Evolutionary conservation across 78 protist genomes (phyloP).

Genomic region (Tieghemostelium lacteum): DNA sequence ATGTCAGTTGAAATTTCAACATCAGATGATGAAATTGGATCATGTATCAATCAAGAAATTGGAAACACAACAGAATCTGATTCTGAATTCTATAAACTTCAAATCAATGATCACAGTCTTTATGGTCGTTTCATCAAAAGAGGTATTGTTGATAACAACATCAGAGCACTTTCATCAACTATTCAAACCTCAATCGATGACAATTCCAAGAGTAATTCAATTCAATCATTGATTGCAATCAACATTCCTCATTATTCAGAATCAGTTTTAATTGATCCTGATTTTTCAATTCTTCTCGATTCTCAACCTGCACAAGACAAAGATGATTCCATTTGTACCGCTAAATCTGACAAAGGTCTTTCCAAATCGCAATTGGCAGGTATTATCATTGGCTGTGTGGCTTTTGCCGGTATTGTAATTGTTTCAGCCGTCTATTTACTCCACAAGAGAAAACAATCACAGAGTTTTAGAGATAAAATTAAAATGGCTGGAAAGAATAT

Average conservation of each 20-base stretch:
- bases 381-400: neutral
- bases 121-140: conserved; percentile 18
- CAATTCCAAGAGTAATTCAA: neutral
- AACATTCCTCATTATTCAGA: neutral
- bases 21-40: neutral
- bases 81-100: conserved; percentile 9
- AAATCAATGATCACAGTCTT: conserved; percentile 12
- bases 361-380: conserved; percentile 1
- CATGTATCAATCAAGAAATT: neutral
- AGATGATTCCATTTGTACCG: neutral
- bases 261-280: conserved; percentile 22
- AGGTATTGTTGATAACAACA: conserved; percentile 10
- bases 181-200: neutral
- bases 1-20: conserved; percentile 27
- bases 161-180: neutral
- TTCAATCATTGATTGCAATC: conserved; percentile 22
- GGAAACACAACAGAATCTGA: neutral
- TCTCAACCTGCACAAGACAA: neutral
- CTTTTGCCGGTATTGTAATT: neutral
- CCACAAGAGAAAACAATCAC: neutral
- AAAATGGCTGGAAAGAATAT: no score
- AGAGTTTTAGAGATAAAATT: no score
- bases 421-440: neutral
- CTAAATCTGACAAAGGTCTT: neutral
- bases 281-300: conserved; percentile 33